Conservation (phyloP, 768 basidiomycete genomes). For the Lentinus brumalis region DNA sequence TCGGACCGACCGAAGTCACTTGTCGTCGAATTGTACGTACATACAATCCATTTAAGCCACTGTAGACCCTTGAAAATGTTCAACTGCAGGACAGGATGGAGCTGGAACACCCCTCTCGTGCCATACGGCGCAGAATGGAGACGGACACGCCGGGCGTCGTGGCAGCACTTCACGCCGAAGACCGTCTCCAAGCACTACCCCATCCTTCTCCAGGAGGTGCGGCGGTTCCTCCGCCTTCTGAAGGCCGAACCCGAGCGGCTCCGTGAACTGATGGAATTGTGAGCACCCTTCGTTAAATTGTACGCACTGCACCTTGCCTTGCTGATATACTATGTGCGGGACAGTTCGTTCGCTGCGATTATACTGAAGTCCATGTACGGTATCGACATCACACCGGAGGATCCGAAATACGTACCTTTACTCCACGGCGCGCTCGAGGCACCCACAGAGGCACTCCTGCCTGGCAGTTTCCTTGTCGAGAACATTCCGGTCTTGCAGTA, state of each 20-base stretch:
- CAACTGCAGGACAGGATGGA: not conserved
- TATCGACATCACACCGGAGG: slow-evolving; percentile 13
- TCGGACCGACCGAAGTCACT: slow-evolving; percentile 24
- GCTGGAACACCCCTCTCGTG: not conserved
- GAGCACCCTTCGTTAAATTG: not conserved
- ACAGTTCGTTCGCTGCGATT: slow-evolving; percentile 17
- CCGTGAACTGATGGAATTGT: slow-evolving; percentile 1
- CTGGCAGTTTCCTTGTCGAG: slow-evolving; percentile 5
- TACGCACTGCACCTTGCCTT: too few relatives aligned
- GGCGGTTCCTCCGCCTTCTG: not conserved
- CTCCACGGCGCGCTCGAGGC: not conserved
- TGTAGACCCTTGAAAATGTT: too few relatives aligned
- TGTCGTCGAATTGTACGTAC: not conserved
- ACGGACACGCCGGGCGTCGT: not conserved
- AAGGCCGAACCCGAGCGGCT: not conserved
- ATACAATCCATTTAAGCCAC: too few relatives aligned
- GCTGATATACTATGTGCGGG: too few relatives aligned
- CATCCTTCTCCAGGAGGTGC: not conserved
- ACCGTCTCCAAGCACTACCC: not conserved
- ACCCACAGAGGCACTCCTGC: not conserved
- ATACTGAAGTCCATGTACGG: slow-evolving; percentile 25
- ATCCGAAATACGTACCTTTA: slow-evolving; percentile 8
- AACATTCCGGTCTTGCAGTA: slow-evolving; percentile 4
- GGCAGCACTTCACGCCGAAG: not conserved
- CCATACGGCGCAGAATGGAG: slow-evolving; percentile 1